Evolutionary conservation across 768 basidiomycete genomes (phyloP).

Genomic region (Cantharellus anzutake): DNA sequence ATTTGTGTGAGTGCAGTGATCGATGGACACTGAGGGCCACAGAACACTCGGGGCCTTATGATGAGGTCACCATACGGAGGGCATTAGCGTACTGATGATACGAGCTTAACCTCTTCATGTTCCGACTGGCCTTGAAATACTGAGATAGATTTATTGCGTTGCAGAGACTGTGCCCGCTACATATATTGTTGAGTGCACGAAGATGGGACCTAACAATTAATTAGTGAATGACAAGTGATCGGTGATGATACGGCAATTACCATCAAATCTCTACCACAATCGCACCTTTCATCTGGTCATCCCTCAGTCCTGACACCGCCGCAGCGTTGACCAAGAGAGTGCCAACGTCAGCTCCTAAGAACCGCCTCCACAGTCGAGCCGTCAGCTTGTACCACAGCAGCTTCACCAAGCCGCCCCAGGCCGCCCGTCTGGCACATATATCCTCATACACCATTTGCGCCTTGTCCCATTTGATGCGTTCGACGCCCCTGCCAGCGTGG

Average conservation of each 20-base stretch:
- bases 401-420: neutral
- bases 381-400: neutral
- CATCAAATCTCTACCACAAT: neutral
- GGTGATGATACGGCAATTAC: neutral
- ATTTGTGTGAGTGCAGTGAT: no score
- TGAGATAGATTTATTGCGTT: no score
- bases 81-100: no score
- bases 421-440: neutral
- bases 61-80: no score
- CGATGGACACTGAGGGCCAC: no score
- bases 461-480: constrained; percentile 17
- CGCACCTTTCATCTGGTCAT: neutral
- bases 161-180: no score
- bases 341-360: neutral
- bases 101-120: no score
- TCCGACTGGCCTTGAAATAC: no score
- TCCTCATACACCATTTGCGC: neutral
- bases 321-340: neutral
- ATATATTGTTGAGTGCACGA: no score
- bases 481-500: constrained; percentile 20
- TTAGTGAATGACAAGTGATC: no score
- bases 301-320: neutral
- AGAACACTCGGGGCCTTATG: no score
- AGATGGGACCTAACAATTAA: no score
- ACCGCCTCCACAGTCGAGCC: neutral